Evolutionary conservation across 108 stramenopile species (phyloP), one percentile per base, ranked within the genome.

Genomic region (Cylindrotheca closterium): DNA sequence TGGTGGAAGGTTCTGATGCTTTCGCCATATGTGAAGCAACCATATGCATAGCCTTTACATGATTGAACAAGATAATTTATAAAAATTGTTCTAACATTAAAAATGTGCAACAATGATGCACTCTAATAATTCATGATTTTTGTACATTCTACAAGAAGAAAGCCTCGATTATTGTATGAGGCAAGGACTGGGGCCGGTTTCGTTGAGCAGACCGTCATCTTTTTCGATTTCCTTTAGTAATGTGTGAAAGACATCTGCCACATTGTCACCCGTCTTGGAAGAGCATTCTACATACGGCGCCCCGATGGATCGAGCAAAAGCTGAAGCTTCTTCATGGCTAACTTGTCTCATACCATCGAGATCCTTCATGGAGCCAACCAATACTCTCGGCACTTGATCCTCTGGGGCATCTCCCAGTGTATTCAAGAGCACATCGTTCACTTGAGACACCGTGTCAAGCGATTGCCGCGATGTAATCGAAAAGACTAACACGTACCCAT

Each of bases 241-340:
- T 28, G 80, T 84, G 63, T 92, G 91, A 75, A 95, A 95, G 19
- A 91, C 89, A 18, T 95, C 89, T 2, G 83, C 80, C 7, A 92
- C 86, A 67, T 87, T 87, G 30, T 89, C 84, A n/a, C 84, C 84
- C 19, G 83, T 91, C 63, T 89, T 89, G 46, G 78, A 78, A 23
- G 84, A 86, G 49, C 91, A 92, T 71, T 95, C 94, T 50, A 95
- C 58, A 65, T 88, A 95, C 1, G 94, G 94, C 4, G 92, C 75
- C 1, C 79, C 62, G 86, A 79, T 87, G 4, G 69, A 74, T 48
- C 83, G 83, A 17, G 94, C 89, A 58, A 94, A 68, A 2, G 64
- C 63, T 54, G 83, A 84, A n/a, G 87, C 92, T 51, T 93, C 85
- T 23, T 67, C 34, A 7, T 33, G 28, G 50, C 32, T 37, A 17